Evolutionary conservation across 2,329 filamentous ascomycete genomes (phyloP).

Genomic region (Phaeoacremonium minimum): DNA sequence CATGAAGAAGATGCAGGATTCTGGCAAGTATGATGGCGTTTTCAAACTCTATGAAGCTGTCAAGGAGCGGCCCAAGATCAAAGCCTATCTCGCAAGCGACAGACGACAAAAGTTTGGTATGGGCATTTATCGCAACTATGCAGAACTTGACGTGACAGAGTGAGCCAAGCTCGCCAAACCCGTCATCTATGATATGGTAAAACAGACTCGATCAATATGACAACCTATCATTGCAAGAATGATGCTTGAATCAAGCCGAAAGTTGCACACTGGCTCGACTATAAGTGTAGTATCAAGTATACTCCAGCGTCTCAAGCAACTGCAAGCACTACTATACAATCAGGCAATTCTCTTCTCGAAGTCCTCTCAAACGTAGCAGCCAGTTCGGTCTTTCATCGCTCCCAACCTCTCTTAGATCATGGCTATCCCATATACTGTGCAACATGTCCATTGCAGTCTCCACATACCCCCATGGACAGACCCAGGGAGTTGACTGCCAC

Average conservation of each 20-base stretch:
- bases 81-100: conserved; percentile 64
- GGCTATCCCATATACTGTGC: conserved; percentile 33
- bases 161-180: conserved; percentile 5
- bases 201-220: no score
- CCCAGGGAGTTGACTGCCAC: conserved; percentile 28
- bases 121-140: conserved; percentile 70
- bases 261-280: no score
- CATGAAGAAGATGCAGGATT: conserved; percentile 46
- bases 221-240: no score
- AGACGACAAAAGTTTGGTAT: conserved; percentile 56
- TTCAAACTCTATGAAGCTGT: conserved; percentile 63
- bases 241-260: no score
- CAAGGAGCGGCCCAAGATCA: conserved; percentile 58
- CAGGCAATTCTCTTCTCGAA: conserved; percentile 34
- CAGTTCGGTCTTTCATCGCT: conserved; percentile 23
- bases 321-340: conserved; percentile 38
- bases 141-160: conserved; percentile 59
- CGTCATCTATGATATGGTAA: no score
- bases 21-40: conserved; percentile 53
- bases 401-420: conserved; percentile 18
- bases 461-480: conserved; percentile 44
- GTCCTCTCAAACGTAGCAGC: conserved; percentile 39
- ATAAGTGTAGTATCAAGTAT: no score
- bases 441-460: conserved; percentile 41
- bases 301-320: no score